Evolutionary conservation across 2,329 filamentous ascomycete species (phyloP).

Genomic region (Pseudocercospora cruenta): DNA sequence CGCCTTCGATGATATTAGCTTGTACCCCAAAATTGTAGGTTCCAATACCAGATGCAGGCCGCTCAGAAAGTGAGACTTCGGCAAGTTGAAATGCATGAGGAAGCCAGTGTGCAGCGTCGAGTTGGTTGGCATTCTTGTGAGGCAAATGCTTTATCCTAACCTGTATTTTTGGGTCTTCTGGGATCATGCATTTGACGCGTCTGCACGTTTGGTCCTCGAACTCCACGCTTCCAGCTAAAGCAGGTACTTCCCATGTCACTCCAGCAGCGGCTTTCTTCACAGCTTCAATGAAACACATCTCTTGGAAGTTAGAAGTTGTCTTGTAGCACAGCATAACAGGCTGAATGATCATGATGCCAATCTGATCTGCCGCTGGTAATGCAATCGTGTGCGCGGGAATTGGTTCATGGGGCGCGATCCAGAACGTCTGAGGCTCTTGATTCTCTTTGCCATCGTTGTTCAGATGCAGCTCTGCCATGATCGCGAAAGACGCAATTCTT

Average conservation of each 20-base stretch:
- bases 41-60: slow-evolving; percentile 17
- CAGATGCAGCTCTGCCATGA: not conserved
- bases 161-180: slow-evolving; percentile 16
- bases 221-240: slow-evolving; percentile 14
- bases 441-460: not conserved
- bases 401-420: slow-evolving; percentile 15
- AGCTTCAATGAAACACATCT: slow-evolving; percentile 14
- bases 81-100: slow-evolving; percentile 1
- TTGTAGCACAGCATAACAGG: slow-evolving; percentile 20
- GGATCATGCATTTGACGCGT: slow-evolving; percentile 15
- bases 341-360: slow-evolving; percentile 16
- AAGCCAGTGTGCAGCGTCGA: slow-evolving; percentile 23
- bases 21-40: slow-evolving; percentile 22
- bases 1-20: slow-evolving; percentile 21
- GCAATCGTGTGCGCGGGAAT: slow-evolving; percentile 18
- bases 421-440: slow-evolving; percentile 1
- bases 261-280: slow-evolving; percentile 15
- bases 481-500: not conserved
- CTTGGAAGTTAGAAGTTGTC: slow-evolving; percentile 7
- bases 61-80: slow-evolving; percentile 12
- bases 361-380: slow-evolving; percentile 21
- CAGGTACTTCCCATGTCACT: slow-evolving; percentile 15
- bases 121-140: slow-evolving; percentile 9
- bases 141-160: slow-evolving; percentile 16
- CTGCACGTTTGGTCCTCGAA: slow-evolving; percentile 18